Conservation (phyloP, 108 stramenopile species). For the Nannochloropsis oceanica region DNA sequence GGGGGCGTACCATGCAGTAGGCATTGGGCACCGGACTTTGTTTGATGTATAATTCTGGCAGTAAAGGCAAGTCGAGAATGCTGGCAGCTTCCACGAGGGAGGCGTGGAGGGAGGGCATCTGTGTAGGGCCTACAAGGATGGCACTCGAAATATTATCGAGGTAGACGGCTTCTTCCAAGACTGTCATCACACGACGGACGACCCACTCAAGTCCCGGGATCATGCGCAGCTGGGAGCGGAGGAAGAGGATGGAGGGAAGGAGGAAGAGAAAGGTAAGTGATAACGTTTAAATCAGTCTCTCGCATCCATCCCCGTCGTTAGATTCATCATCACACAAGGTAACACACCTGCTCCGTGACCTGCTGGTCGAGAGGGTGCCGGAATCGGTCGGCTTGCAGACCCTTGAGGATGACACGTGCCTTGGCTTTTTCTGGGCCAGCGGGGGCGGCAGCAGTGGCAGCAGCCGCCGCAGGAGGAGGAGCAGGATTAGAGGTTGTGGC, state of each 20-base stretch:
- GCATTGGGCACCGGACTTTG: constrained; percentile 29
- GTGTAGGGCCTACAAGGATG: constrained; percentile 14
- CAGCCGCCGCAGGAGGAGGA: no score
- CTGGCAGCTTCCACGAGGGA: constrained; percentile 14
- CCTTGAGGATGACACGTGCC: background rate
- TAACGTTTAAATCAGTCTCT: background rate
- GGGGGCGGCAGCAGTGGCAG: background rate
- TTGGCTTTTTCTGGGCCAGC: background rate
- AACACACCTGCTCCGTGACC: background rate
- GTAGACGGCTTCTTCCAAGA: constrained; percentile 9
- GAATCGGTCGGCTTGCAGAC: constrained; percentile 13
- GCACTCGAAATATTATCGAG: constrained; percentile 21
- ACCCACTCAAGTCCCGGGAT: constrained; percentile 9
- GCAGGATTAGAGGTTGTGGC: no score
- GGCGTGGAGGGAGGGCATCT: constrained; percentile 18
- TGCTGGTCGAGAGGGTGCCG: constrained; percentile 24
- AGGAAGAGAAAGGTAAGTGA: background rate
- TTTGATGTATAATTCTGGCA: constrained; percentile 13
- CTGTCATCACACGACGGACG: background rate
- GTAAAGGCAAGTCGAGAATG: constrained; percentile 16
- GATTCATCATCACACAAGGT: no score
- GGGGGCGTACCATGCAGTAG: constrained; percentile 1
- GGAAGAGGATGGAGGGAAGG: background rate
- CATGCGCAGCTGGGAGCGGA: background rate
- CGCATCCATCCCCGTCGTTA: background rate